Percentiles rank a stretch among this genome's conserved stretches.
phyloP scores from a whole-genome alignment of 2,329 filamentous ascomycete genomes.

The Chalaropsis thielavioides region DNA sequence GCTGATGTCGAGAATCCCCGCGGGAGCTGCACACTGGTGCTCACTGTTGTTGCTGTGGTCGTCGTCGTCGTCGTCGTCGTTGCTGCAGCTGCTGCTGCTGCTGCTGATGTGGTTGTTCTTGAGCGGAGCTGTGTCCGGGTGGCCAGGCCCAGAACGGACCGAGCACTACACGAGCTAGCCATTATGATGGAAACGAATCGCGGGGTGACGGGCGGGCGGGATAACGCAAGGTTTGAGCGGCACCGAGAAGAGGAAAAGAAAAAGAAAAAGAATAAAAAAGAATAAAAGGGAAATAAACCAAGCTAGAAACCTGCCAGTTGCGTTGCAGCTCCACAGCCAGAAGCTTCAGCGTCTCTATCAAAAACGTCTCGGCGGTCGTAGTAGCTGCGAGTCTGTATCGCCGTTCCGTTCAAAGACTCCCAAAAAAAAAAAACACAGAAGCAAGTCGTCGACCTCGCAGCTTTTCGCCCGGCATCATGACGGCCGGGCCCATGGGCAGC shows the following conservation, averaged over 20 bases:
- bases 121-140: not conserved
- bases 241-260: not conserved
- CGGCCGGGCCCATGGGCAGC: not conserved
- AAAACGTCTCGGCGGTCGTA: not conserved
- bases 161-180: constrained; percentile 8
- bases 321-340: not conserved
- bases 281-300: not conserved
- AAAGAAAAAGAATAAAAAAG: not conserved
- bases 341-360: not conserved
- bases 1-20: constrained; percentile 40
- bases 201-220: not conserved
- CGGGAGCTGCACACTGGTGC: not conserved
- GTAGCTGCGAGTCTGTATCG: not conserved
- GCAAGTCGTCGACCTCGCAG: not conserved
- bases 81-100: not conserved
- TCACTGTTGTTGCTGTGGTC: not conserved
- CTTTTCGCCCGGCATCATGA: constrained; percentile 3
- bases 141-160: constrained; percentile 1
- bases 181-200: not conserved
- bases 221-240: not conserved
- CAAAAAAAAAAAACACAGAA: not conserved
- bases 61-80: not conserved
- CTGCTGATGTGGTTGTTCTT: not conserved
- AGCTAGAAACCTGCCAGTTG: not conserved
- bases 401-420: not conserved